Conservation (phyloP, 2,329 filamentous ascomycete species). For the Pestalotiopsis sp. region DNA sequence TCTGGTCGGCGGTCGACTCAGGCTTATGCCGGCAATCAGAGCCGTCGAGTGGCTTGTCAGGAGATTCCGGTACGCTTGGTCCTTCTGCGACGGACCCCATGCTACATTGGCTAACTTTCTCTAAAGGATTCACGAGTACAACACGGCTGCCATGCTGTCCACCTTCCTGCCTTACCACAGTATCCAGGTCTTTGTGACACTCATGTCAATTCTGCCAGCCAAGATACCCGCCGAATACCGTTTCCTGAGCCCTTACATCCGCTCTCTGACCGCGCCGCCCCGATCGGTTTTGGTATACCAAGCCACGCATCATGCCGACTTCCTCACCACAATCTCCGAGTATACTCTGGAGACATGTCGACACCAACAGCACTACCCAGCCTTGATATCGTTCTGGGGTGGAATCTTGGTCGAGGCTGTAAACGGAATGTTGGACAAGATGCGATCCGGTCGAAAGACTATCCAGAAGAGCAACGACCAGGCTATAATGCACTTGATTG, state of each 20-base stretch:
- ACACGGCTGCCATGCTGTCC: slow-evolving; percentile 74
- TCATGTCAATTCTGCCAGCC: slow-evolving; percentile 84
- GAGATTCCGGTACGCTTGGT: slow-evolving; percentile 71
- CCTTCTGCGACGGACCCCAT: neutral
- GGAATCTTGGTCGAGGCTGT: slow-evolving; percentile 84
- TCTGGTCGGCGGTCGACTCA: slow-evolving; percentile 73
- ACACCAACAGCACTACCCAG: slow-evolving; percentile 72
- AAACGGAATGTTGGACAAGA: slow-evolving; percentile 77
- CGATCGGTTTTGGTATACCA: slow-evolving; percentile 82
- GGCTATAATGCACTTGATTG: slow-evolving; percentile 67
- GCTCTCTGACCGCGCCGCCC: slow-evolving; percentile 74
- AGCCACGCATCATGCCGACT: slow-evolving; percentile 74
- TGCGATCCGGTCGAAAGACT: slow-evolving; percentile 73
- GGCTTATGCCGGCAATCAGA: slow-evolving; percentile 86
- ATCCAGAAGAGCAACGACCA: slow-evolving; percentile 82
- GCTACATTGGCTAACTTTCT: slow-evolving; percentile 14
- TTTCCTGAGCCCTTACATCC: slow-evolving; percentile 85
- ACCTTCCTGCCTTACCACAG: slow-evolving; percentile 93
- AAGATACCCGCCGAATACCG: slow-evolving; percentile 74
- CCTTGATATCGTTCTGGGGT: slow-evolving; percentile 87
- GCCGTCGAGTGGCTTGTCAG: slow-evolving; percentile 93
- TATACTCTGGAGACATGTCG: slow-evolving; percentile 77
- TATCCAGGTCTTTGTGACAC: slow-evolving; percentile 79
- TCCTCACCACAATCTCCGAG: slow-evolving; percentile 75
- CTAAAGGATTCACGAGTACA: slow-evolving; percentile 86